These are phyloP conservation scores for Pythium insidiosum DNA, from an alignment of 352 stramenopile genomes.

Conservation along the genomic window DNA sequence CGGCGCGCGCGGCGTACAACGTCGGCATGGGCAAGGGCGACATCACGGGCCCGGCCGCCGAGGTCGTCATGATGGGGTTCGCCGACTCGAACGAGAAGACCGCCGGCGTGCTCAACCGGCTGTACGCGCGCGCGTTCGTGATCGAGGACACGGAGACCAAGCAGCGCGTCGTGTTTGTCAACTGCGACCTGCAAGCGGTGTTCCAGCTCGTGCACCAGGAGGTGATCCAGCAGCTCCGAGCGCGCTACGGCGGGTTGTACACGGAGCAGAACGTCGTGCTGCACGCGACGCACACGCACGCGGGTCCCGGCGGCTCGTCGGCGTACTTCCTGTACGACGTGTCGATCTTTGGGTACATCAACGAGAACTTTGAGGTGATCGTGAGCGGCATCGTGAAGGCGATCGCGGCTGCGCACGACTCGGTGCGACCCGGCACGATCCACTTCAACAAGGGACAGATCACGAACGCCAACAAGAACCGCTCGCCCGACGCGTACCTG, in stretches of 20 bases:
- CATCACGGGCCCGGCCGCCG: conserved; percentile 46
- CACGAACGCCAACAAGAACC: too few relatives aligned
- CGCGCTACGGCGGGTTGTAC: conserved; percentile 36
- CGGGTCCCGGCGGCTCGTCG: conserved; percentile 57
- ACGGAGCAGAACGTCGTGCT: conserved; percentile 63
- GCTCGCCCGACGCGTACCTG: too few relatives aligned
- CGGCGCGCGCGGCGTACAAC: conserved; percentile 18
- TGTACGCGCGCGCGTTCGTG: conserved; percentile 59
- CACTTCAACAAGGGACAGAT: too few relatives aligned
- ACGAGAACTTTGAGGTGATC: conserved; percentile 63
- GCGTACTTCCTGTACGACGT: conserved; percentile 72
- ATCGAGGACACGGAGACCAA: conserved; percentile 31
- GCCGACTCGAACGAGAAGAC: conserved; percentile 32
- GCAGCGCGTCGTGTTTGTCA: conserved; percentile 32
- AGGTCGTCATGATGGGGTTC: conserved; percentile 65
- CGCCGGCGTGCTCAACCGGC: conserved; percentile 48
- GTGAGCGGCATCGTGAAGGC: conserved; percentile 55
- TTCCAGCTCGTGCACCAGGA: conserved; percentile 51
- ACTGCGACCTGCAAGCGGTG: conserved; percentile 34
- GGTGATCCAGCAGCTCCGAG: conserved; percentile 26
- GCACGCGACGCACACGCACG: conserved; percentile 82
- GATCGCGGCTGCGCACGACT: conserved; percentile 50
- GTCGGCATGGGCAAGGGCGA: conserved; percentile 52
- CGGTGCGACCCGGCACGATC: conserved; percentile 35
- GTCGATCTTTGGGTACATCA: conserved; percentile 32